Percentiles rank a stretch among this genome's conserved stretches.
Conservation (phyloP, 495 filamentous ascomycete genomes). For the Annulohypoxylon moriforme region DNA sequence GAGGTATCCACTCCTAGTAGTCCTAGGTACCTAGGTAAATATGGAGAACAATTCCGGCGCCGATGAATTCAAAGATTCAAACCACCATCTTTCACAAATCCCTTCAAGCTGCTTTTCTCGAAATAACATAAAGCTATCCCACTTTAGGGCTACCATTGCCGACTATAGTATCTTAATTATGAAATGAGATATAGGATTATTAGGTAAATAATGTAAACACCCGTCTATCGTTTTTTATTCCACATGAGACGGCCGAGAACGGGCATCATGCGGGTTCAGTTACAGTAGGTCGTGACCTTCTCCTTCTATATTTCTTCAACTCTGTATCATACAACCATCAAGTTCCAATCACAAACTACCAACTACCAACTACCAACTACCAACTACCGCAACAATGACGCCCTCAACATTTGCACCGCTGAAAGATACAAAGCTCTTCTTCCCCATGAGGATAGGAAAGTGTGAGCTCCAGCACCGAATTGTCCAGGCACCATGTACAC, state of each 20-base stretch:
- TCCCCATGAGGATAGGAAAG: conserved; percentile 48
- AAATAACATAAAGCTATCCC: conserved; percentile 10
- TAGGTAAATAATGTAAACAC: too few species aligned
- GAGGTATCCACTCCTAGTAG: too few species aligned
- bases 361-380: too few species aligned
- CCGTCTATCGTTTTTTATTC: too few species aligned
- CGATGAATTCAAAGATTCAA: not conserved
- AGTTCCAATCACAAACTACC: not conserved
- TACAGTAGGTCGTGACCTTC: too few species aligned
- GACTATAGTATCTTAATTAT: not conserved
- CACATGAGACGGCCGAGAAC: too few species aligned
- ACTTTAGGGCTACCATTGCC: not conserved
- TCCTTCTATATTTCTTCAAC: too few species aligned
- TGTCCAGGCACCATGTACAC: conserved; percentile 50
- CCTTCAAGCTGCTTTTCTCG: not conserved
- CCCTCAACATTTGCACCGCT: conserved; percentile 41
- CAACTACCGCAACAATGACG: conserved; percentile 7
- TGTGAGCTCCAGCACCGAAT: conserved; percentile 46
- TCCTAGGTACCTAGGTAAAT: too few species aligned
- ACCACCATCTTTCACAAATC: not conserved
- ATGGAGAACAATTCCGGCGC: not conserved
- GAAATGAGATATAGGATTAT: too few species aligned
- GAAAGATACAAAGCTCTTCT: conserved; percentile 46
- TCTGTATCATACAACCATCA: not conserved
- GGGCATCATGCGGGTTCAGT: too few species aligned